A percentile compares a stretch with the other conserved stretches of the same genome.
Evolutionary conservation across 495 filamentous ascomycete species (phyloP).

Genomic region (Xylaria grammica): DNA sequence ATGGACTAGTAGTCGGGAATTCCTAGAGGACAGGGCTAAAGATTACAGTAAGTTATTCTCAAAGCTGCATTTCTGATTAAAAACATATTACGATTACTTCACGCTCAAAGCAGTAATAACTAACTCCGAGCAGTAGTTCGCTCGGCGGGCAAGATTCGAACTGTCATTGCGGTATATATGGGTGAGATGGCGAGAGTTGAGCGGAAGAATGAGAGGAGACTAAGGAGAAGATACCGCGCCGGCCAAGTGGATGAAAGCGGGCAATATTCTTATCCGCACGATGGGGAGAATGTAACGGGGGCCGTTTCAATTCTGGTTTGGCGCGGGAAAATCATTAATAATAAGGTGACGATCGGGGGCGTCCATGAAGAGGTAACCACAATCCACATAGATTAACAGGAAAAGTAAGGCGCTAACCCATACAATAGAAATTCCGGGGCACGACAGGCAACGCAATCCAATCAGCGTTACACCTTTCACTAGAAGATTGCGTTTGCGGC

Average conservation of each 20-base stretch:
- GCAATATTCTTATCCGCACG: not conserved
- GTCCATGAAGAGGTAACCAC: not conserved
- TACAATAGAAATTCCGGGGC: not conserved
- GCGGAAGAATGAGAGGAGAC: not conserved
- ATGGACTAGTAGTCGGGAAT: not conserved
- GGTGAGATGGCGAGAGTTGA: not conserved
- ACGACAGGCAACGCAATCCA: not conserved
- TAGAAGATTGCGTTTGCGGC: not conserved
- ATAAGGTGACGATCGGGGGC: not conserved
- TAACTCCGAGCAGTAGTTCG: not conserved
- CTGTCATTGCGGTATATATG: not conserved
- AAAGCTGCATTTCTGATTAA: not conserved
- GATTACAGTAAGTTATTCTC: constrained; percentile 1
- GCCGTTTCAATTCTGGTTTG: constrained; percentile 3
- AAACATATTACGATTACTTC: too few relatives aligned
- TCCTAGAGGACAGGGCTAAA: not conserved
- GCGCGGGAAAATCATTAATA: not conserved
- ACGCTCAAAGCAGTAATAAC: not conserved
- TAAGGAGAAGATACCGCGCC: not conserved
- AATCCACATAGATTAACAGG: not conserved
- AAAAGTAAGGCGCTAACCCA: not conserved
- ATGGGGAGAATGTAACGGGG: not conserved
- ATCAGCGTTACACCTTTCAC: not conserved
- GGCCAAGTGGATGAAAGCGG: not conserved
- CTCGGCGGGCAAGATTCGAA: not conserved